Evolutionary conservation across 495 filamentous ascomycete genomes (phyloP), one percentile per base, ranked within the genome.

Genomic region (Emericellopsis terricola): DNA sequence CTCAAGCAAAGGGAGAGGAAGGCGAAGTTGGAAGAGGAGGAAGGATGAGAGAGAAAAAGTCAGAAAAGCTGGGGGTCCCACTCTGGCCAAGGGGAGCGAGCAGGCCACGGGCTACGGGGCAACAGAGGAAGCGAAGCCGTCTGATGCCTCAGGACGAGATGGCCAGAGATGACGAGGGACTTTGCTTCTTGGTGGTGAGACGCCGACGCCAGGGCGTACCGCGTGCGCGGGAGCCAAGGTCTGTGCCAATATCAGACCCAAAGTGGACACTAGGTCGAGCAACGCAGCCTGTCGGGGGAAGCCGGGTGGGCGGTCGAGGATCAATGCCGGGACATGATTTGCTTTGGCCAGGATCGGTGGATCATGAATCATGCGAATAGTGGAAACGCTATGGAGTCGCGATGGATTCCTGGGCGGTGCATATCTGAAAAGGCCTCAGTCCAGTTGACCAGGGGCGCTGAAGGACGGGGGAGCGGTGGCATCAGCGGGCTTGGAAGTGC

Each of bases 21-120:
- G 43, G 44, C 43, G 45, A 50, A 46, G 41, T n/a, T 51, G 52
- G 52, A 46, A 41, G 50, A 43, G 47, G 46, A 44, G 41, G 45
- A 40, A 40, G 39, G 42, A 40, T 37, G 38, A 44, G 39, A 29
- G 27, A 27, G 34, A 29, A 29, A 40, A 28, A 26, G 47, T 46
- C 41, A 52, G 45, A 42, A 41, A 42, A 45, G 41, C 15, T 40
- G 34, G 30, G 31, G 37, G 41, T 48, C 40, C 43, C 36, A 41
- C 32, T 33, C 36, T 39, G 28, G 36, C 36, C 40, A 46, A 31
- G 33, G 40, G 38, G 38, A 36, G 38, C 40, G 31, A 21, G 14
- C 13, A 19, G 38, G 29, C 30, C 10, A 19, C 3, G 8, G 33
- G 6, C 23, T 26, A 26, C 23, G 6, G 23, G 23, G 6, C 6